Base-by-base conservation (phyloP, 1,284 basidiomycete species). In the Omphalotus olearius region DNA sequence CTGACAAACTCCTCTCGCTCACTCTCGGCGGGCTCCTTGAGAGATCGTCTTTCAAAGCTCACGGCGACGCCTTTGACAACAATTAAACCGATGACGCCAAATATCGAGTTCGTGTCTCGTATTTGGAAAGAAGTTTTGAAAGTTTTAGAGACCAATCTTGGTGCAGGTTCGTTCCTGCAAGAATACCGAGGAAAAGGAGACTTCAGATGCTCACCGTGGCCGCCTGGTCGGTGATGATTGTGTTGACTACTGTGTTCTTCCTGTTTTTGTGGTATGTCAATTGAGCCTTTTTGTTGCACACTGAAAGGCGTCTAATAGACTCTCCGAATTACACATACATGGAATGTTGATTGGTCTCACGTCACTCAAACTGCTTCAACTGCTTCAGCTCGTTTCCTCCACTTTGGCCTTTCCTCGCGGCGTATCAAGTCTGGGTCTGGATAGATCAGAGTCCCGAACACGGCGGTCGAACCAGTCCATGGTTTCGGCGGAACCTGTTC, bases 161-260 rank as follows among this genome's bases (percentile, higher is more conserved):
- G 30, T 33, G 30, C 56, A 89, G 87, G 48, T 90, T 88, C 59
- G 87, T 81, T 3, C 88, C 87, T 0, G 74, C 83, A 11, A 76
- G 78, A 62, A 82, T 93, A 57, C 90, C 90, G n/a, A 74, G 82
- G 52, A 83, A 83, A 64, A 77, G 93, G 56, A 77, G 93, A 59
- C 66, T 95, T 51, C 92, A 96, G 72, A 95, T 88, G 52, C 74
- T 91, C 50, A 87, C 82, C 0, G 95, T 99, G 38, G 88, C 94
- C 10, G 62, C 86, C 47, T 98, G 92, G 93, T 90, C 90, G 13
- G 78, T 88, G 10, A 73, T 87, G 62, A 83, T 98, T 47, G 82
- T 91, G 2, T 75, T 89, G 56, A 80, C 78, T 46, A 66, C 85
- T 13, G 80, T 82, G 57, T 44, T 83, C 41, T 98, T 93, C 72